Evolutionary conservation across 495 filamentous ascomycete species (phyloP).

Genomic region (Annulohypoxylon bovei): DNA sequence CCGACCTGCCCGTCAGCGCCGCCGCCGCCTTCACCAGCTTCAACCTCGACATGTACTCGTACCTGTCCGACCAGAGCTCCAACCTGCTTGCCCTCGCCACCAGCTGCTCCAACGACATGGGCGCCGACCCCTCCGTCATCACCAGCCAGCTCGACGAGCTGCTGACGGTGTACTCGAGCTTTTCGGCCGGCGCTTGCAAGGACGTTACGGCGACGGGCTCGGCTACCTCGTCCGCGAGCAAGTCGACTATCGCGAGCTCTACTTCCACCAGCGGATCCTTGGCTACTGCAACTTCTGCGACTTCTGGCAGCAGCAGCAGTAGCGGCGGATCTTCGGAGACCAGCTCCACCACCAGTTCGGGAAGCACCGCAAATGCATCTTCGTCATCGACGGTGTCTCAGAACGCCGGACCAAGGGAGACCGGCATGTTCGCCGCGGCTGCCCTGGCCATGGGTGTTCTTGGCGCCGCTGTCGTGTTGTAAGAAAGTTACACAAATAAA

Average conservation of each 20-base stretch:
- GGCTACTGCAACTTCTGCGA: not conserved
- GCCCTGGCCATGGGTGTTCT: slow-evolving; percentile 23
- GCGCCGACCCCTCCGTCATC: slow-evolving; percentile 18
- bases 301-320: not conserved
- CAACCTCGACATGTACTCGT: slow-evolving; percentile 33
- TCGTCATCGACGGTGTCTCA: slow-evolving; percentile 2
- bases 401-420: slow-evolving; percentile 25
- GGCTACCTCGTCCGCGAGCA: not conserved
- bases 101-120: slow-evolving; percentile 24
- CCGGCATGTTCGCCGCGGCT: slow-evolving; percentile 30
- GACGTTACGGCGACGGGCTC: not conserved
- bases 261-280: not conserved
- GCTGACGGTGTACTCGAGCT: slow-evolving; percentile 31
- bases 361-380: not conserved
- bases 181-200: slow-evolving; percentile 27
- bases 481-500: not conserved
- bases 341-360: not conserved
- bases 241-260: not conserved
- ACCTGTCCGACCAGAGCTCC: slow-evolving; percentile 24
- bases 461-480: slow-evolving; percentile 30
- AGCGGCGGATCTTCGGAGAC: not conserved
- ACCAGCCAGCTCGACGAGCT: slow-evolving; percentile 21
- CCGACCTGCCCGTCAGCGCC: not conserved
- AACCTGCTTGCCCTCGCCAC: slow-evolving; percentile 20
- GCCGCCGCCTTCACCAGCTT: slow-evolving; percentile 24